A percentile compares a stretch with the other conserved stretches of the same genome.
phyloP scores from a whole-genome alignment of 257 asterid species.

The Lycium ferocissimum region DNA sequence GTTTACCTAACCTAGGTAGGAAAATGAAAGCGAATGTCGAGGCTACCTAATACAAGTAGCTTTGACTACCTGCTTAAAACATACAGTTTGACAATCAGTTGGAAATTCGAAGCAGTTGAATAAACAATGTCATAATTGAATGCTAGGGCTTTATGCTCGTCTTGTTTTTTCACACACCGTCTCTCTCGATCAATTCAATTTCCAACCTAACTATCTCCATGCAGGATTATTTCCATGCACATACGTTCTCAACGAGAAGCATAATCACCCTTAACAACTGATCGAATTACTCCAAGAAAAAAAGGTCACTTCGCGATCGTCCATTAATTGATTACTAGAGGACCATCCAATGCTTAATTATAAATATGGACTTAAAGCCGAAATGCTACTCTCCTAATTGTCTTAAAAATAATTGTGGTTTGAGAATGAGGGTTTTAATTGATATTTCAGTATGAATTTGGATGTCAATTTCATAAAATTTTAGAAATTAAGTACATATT shows the following conservation, averaged over 20 bases:
- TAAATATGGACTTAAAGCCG: background rate
- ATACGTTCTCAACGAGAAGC: background rate
- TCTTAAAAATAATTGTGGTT: background rate
- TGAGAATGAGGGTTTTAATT: background rate
- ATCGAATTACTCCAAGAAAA: background rate
- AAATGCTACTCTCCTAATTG: background rate
- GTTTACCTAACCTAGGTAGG: background rate
- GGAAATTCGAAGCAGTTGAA: background rate
- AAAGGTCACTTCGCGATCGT: background rate
- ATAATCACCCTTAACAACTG: background rate
- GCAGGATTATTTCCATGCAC: conserved; percentile 22
- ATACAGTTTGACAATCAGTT: background rate
- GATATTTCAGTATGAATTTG: background rate
- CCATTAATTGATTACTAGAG: background rate
- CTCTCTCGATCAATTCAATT: background rate
- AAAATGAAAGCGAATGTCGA: background rate
- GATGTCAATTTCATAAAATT: background rate
- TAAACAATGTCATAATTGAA: background rate
- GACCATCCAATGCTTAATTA: background rate
- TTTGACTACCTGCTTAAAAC: background rate
- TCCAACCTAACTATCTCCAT: background rate
- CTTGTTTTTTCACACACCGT: background rate
- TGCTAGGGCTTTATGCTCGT: too few species aligned
- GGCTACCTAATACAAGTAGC: background rate
- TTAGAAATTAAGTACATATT: background rate